Base-by-base conservation (phyloP, 2,329 filamentous ascomycete species). In the Talaromyces sp. region DNA sequence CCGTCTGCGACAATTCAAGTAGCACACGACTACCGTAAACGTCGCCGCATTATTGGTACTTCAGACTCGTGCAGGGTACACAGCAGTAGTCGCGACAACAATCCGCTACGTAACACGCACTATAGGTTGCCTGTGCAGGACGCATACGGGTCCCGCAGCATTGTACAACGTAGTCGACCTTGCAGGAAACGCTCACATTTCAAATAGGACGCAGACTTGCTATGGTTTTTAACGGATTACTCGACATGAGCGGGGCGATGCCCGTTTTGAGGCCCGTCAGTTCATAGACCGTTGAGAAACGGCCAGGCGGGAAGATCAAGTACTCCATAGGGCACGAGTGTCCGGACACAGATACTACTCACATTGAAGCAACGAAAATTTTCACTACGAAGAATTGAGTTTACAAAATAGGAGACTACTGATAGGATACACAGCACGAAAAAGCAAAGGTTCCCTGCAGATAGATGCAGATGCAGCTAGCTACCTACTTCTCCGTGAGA, bases 381-480 rank as follows among this genome's bases (percentile, higher is more conserved):
- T 52, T 52, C 27, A 33, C 49, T 27, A 33, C 27, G 2, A n/a
- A 52, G 49, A 52, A 33, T 52, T 52, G 49, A 52, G 24, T 52
- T 52, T 8, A 33, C 24, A 14, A 33, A 52, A 31, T 33, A 31
- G 8, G 9, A 33, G 49, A 52, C 13, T 2, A 31, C 47, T 31
- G 27, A 31, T 52, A 31, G 49, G 49, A 52, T n/a, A 52, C 24
- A 31, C 27, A 16, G 14, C 6, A 50, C 47, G 33, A 14, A 56
- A 56, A 56, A 22, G 52, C 52, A 56, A 39, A 37, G 52, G 33
- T 56, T 24, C n/a, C 33, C 52, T 56, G 52, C 52, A 39, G 52
- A 31, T 27, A 24, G 22, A 49, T 47, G 43, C 43, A 47, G 43
- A 47, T 49, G 45, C 24, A 16, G 24, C 49, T 50, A 50, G 13